Base-by-base conservation (phyloP, 331 rosid genomes). In the Saraca asoca region DNA sequence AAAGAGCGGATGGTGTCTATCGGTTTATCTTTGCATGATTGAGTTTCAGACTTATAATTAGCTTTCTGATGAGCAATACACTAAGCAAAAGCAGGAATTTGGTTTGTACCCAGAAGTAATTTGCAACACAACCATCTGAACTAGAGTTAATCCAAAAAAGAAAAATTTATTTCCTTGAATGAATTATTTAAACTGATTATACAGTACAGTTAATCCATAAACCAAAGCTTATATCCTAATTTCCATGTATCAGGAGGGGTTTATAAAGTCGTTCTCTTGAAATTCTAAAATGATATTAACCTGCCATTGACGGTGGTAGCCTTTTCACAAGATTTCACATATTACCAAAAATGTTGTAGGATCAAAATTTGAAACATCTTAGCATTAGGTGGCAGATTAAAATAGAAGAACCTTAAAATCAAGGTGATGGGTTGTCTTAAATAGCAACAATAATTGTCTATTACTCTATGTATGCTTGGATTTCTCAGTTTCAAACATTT, bases 11-110 rank as follows among this genome's bases (percentile, higher is more conserved):
- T 24, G 31, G 31, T 24, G 31, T 3, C 31, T 24, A 24, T 24
- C 31, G 3, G 31, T 24, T 24, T 24, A 24, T 24, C 31, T 3
- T 24, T 24, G 1, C 1, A 24, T 24, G 31, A 24, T 3, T 24
- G 31, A 24, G 31, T 1, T 24, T 3, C 31, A 1, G 31, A 1
- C 31, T 24, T 14, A 41, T 29, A 51, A 3, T 65, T 55, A 18
- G 6, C 11, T 62, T 59, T 50, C 59, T n/a, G 15, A 24, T 38
- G 52, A 19, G 53, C 38, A 37, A 41, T 49, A 41, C 52, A 49
- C 10, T 18, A 13, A 55, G 52, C 17, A 44, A 45, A 57, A 34
- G 29, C 31, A 57, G 49, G 17, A 60, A 51, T 9, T 18, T 37
- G 17, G 24, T 38, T 66, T 52, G 43, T 11, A 9, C 33, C 34